phyloP scores from a whole-genome alignment of 495 filamentous ascomycete species.

The Cenococcum geophilum region DNA sequence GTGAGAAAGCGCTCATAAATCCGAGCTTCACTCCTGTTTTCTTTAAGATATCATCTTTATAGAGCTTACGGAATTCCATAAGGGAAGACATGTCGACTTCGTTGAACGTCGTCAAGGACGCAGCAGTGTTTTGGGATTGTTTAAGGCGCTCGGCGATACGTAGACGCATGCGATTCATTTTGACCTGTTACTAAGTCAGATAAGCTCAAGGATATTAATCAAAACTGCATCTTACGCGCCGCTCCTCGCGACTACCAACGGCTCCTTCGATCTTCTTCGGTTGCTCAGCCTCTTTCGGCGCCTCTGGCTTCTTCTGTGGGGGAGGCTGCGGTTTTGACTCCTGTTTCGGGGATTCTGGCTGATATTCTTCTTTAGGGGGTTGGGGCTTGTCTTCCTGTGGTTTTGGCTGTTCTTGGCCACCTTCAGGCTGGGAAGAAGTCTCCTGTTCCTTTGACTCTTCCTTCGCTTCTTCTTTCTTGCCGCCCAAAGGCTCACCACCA shows the following conservation, averaged over 20 bases:
- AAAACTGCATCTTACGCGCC: slow-evolving; percentile 55
- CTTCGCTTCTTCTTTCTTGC: slow-evolving; percentile 46
- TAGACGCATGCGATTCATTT: slow-evolving; percentile 99
- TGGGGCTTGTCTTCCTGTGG: slow-evolving; percentile 37
- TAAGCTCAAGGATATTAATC: background rate
- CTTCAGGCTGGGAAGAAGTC: slow-evolving; percentile 51
- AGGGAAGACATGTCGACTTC: slow-evolving; percentile 98
- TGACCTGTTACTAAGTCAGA: slow-evolving; percentile 55
- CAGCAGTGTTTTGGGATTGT: slow-evolving; percentile 98
- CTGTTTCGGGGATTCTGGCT: slow-evolving; percentile 20
- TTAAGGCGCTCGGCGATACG: slow-evolving; percentile 96
- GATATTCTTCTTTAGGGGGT: slow-evolving; percentile 30
- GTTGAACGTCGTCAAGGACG: slow-evolving; percentile 96
- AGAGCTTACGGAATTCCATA: slow-evolving; percentile 93
- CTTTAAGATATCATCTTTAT: slow-evolving; percentile 94
- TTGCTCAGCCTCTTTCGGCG: slow-evolving; percentile 42
- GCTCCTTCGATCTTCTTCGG: slow-evolving; percentile 45
- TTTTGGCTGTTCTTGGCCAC: slow-evolving; percentile 39
- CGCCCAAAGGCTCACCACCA: slow-evolving; percentile 56
- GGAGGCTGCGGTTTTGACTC: slow-evolving; percentile 37
- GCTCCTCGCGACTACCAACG: slow-evolving; percentile 78
- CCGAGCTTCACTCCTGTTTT: slow-evolving; percentile 96
- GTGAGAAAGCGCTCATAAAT: slow-evolving; percentile 97
- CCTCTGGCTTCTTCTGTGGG: slow-evolving; percentile 36
- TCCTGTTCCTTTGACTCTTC: slow-evolving; percentile 55